Evolutionary conservation across 148 eudicot genomes (phyloP).

Genomic region (Rhododendron mucronatum): DNA sequence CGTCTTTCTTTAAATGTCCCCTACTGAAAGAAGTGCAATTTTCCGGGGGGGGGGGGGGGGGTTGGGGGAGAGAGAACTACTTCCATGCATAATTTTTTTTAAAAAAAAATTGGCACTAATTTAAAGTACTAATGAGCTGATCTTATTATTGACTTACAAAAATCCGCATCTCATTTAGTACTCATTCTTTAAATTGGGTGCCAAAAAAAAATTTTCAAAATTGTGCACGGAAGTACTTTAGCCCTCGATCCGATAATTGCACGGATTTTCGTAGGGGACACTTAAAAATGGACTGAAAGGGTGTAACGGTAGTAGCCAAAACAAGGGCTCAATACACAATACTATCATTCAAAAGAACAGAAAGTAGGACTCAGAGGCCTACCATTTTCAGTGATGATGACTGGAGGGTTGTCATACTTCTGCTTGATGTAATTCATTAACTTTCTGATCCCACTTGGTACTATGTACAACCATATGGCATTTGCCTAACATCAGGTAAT

Average conservation of each 20-base stretch:
- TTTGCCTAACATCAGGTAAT: slow-evolving; percentile 42
- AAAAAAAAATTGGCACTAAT: too few species aligned
- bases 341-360: background rate
- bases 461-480: slow-evolving; percentile 84
- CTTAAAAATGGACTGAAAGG: background rate
- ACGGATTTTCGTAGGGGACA: background rate
- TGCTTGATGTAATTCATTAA: slow-evolving; percentile 74
- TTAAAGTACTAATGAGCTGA: too few species aligned
- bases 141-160: too few species aligned
- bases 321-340: background rate
- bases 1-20: background rate
- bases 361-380: background rate
- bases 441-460: slow-evolving; percentile 78
- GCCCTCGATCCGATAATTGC: background rate
- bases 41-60: background rate
- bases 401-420: slow-evolving; percentile 74
- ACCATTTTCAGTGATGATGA: slow-evolving; percentile 95
- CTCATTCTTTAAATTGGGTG: background rate
- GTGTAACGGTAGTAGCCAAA: background rate
- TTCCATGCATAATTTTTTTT: background rate
- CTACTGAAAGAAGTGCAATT: background rate
- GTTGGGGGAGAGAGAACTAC: background rate
- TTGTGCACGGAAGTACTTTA: background rate
- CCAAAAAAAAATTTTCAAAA: background rate
- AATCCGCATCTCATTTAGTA: background rate